phyloP scores from a whole-genome alignment of 1,284 basidiomycete genomes.

The Ganoderma multipileum region DNA sequence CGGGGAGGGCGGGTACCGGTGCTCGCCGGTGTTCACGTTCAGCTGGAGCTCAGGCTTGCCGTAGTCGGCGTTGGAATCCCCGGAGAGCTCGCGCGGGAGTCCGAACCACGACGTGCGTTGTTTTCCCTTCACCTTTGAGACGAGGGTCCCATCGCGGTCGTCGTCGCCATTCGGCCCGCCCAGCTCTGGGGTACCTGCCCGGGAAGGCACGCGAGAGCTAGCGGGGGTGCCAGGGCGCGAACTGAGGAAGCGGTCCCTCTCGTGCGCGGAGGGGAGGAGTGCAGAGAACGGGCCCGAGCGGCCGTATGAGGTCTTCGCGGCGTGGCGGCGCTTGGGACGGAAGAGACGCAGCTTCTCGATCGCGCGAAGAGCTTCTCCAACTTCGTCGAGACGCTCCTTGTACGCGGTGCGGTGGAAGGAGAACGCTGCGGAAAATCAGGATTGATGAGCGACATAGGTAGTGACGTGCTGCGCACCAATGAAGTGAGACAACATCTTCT shows the following conservation, averaged over 20 bases:
- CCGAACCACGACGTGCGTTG: constrained; percentile 24
- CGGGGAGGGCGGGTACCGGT: constrained; percentile 29
- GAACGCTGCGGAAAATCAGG: constrained; percentile 50
- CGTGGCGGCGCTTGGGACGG: constrained; percentile 58
- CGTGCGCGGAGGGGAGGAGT: constrained; percentile 40
- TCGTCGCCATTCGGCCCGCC: constrained; percentile 32
- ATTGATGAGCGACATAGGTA: background rate
- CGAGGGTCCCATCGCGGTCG: constrained; percentile 34
- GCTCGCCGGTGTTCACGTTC: constrained; percentile 23
- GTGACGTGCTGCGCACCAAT: constrained; percentile 46
- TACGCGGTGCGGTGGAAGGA: constrained; percentile 81
- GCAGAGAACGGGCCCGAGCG: constrained; percentile 33
- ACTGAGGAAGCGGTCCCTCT: constrained; percentile 37
- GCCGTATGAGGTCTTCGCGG: constrained; percentile 37
- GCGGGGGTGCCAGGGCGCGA: constrained; percentile 25
- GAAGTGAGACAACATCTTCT: constrained; percentile 71
- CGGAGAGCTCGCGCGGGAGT: constrained; percentile 17
- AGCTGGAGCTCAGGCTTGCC: constrained; percentile 20
- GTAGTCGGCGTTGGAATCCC: constrained; percentile 17
- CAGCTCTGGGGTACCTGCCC: constrained; percentile 32
- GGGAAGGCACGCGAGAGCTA: constrained; percentile 28
- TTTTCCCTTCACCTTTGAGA: constrained; percentile 34
- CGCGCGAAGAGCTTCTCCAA: constrained; percentile 61
- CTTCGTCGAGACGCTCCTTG: constrained; percentile 70
- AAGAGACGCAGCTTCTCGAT: constrained; percentile 77